Base-by-base conservation (phyloP, 164 flowering plant genomes). In the Magnolia officinalis region DNA sequence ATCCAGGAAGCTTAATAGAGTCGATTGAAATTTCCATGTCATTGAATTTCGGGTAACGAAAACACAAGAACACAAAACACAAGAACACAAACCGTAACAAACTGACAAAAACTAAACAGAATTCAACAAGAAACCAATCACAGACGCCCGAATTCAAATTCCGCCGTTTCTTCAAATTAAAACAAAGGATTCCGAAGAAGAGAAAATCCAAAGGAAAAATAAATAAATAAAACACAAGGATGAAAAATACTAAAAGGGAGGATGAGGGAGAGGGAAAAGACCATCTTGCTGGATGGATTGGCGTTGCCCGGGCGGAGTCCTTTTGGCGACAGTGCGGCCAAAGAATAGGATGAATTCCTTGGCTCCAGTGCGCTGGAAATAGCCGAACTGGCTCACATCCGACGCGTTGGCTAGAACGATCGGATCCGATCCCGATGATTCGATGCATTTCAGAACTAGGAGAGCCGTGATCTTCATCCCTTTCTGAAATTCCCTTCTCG, bases 251-350 rank as follows among this genome's bases (percentile, higher is more conserved):
- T 37, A 37, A 37, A 31, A 55, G 29, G 10, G 1, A 5, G 26
- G 9, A 68, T n/a, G 50, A 61, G 6, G 58, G 10, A 76, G 52
- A 61, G 49, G 6, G 2, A 18, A 7, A 20, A 8, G 16, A 83
- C 86, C 83, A 79, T 83, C 86, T 61, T 81, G 83, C 71, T 81
- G 80, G 63, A 83, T 82, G n/a, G 86, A 83, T 70, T 83, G 86
- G 59, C 86, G 78, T 69, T 83, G 86, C 8, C 74, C 77, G 1
- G 83, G 83, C 2, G 86, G 79, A 2, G 86, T 83, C 24, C 86
- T 72, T 50, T 74, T 77, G 58, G 86, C 86, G 50, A 83, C 82
- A 58, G 86, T 83, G 21, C 86, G 83, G 0, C 80, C 83, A 7
- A 83, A 78, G 70, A 83, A 83, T 23, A 77, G 67, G 69, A 83